phyloP scores from a whole-genome alignment of 2,329 filamentous ascomycete species.

The Leptographium procerum region DNA sequence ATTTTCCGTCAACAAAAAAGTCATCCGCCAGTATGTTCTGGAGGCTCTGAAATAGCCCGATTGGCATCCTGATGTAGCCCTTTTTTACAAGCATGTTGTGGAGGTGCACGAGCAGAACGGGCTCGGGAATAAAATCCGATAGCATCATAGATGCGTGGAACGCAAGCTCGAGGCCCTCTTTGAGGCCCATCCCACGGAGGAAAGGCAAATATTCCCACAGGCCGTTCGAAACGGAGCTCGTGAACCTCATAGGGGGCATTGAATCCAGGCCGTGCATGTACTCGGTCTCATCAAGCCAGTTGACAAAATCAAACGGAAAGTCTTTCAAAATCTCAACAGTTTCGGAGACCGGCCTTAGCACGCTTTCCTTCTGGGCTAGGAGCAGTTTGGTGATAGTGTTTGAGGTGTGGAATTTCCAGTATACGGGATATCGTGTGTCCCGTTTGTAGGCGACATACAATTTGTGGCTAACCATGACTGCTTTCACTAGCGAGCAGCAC shows the following conservation, averaged over 20 bases:
- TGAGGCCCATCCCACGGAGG: slow-evolving; percentile 32
- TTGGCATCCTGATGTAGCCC: slow-evolving; percentile 22
- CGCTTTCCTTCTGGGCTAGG: slow-evolving; percentile 15
- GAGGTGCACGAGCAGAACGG: slow-evolving; percentile 29
- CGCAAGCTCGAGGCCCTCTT: slow-evolving; percentile 29
- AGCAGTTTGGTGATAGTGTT: slow-evolving; percentile 21
- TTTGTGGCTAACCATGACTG: slow-evolving; percentile 17
- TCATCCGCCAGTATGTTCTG: slow-evolving; percentile 14
- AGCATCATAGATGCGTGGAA: slow-evolving; percentile 23
- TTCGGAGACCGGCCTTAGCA: slow-evolving; percentile 7
- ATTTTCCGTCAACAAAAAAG: slow-evolving; percentile 16
- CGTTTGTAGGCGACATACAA: slow-evolving; percentile 27
- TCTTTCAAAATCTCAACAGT: slow-evolving; percentile 14
- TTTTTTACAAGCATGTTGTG: slow-evolving; percentile 35
- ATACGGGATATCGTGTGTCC: slow-evolving; percentile 24
- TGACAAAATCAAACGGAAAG: slow-evolving; percentile 20
- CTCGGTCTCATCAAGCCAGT: slow-evolving; percentile 26
- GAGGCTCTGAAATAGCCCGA: slow-evolving; percentile 22
- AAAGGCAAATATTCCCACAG: slow-evolving; percentile 38
- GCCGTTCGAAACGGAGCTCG: slow-evolving; percentile 27
- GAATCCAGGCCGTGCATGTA: slow-evolving; percentile 18
- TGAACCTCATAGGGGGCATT: slow-evolving; percentile 30
- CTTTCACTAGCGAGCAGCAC: neutral
- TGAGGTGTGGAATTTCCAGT: slow-evolving; percentile 27
- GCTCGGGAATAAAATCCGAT: slow-evolving; percentile 29